Evolutionary conservation across 768 basidiomycete genomes (phyloP).

Genomic region (Xerocomus brunneocitrinus): DNA sequence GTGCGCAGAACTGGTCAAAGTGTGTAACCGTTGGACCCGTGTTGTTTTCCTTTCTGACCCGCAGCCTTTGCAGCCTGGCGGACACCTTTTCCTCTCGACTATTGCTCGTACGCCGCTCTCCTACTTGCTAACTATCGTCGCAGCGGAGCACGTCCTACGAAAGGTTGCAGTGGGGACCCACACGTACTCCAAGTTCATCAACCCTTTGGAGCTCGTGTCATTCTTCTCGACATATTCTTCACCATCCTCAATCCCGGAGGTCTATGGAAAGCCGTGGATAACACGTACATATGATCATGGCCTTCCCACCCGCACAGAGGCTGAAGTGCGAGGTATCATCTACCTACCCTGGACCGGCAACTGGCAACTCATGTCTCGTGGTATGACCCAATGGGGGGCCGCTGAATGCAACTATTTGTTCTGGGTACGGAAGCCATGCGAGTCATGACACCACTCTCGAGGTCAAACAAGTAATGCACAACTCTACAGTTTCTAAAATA

Average conservation of each 20-base stretch:
- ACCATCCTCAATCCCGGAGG: conserved; percentile 5
- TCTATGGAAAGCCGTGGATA: conserved; percentile 51
- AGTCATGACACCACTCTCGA: conserved; percentile 2
- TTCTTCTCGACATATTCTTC: conserved; percentile 69
- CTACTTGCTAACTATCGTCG: conserved; percentile 63
- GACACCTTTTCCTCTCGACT: conserved; percentile 93
- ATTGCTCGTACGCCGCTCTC: conserved; percentile 81
- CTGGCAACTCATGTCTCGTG: conserved; percentile 67
- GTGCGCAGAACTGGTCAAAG: conserved; percentile 85
- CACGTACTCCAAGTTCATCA: conserved; percentile 85
- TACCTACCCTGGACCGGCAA: conserved; percentile 67
- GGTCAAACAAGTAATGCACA: background rate
- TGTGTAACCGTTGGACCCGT: conserved; percentile 30
- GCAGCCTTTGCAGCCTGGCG: conserved; percentile 66
- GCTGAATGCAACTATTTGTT: conserved; percentile 76
- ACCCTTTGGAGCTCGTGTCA: conserved; percentile 75
- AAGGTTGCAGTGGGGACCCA: conserved; percentile 88
- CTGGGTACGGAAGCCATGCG: conserved; percentile 72
- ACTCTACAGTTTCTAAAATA: conserved; percentile 12
- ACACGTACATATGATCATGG: conserved; percentile 43
- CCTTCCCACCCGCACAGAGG: conserved; percentile 57
- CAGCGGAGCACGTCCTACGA: conserved; percentile 79
- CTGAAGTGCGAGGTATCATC: conserved; percentile 74
- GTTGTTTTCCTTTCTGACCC: conserved; percentile 3
- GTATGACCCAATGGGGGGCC: conserved; percentile 42